phyloP scores from a whole-genome alignment of 257 asterid species.

The Solanum bukasovii region DNA sequence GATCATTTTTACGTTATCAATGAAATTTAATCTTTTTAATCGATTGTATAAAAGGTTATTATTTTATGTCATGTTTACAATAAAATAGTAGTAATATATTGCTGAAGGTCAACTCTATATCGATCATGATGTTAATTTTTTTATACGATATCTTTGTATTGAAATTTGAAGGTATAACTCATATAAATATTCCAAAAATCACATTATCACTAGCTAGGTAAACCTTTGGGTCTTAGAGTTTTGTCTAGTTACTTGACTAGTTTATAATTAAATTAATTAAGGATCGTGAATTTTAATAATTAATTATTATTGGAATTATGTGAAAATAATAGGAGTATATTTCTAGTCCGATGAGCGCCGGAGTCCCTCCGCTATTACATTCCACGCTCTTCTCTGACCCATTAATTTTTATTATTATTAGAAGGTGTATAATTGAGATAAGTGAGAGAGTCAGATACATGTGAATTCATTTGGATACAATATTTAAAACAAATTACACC shows the following conservation, averaged over 20 bases:
- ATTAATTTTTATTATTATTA: not conserved
- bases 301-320: not conserved
- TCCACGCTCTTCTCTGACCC: not conserved
- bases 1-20: not conserved
- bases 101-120: not conserved
- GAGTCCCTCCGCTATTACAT: not conserved
- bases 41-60: not conserved
- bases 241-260: not conserved
- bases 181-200: not conserved
- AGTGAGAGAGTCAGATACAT: not conserved
- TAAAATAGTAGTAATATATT: not conserved
- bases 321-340: not conserved
- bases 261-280: not conserved
- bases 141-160: not conserved
- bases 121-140: not conserved
- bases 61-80: not conserved
- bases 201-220: not conserved
- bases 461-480: too few relatives aligned
- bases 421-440: not conserved
- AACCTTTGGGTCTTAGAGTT: not conserved
- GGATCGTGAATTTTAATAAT: not conserved
- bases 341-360: not conserved
- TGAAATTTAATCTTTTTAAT: not conserved
- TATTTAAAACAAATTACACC: too few relatives aligned
- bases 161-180: not conserved